Evolutionary conservation across 768 basidiomycete genomes (phyloP), one percentile per base, ranked within the genome.

Genomic region (Boletellus ananiceps): DNA sequence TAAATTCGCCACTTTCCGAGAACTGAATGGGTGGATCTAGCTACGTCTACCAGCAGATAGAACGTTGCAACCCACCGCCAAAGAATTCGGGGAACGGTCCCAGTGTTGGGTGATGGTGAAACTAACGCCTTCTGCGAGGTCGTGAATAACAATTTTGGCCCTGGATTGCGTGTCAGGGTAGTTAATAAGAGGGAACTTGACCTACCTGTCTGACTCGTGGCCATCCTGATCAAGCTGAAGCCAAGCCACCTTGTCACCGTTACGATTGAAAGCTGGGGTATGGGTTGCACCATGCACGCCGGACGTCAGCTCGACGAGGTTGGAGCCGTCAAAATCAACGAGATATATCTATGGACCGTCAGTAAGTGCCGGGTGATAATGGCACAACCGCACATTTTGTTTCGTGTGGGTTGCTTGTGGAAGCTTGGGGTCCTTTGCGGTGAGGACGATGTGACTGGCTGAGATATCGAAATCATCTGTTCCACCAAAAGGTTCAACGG

Each of bases 401-500:
- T 89, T 90, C 2, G 95, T 97, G 68, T 97, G 93, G 76, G 76
- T 83, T 0, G 93, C 87, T 37, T 79, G 75, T 12, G 82, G 81
- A 15, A 94, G 76, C 46, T 75, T 59, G 1, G 90, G 86, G 58
- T 95, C 89, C 62, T 94, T 93, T 45, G 92, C 75, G 5, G 91
- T 91, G 62, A 95, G 88, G 32, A 91, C 76, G 47, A 98, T 78
- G 49, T 84, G 75, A 11, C 74, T 73, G 2, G 71, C 63, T 5
- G 86, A 88, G 25, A 90, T 75, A 61, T 88, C 84, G 61, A 88
- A 89, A 70, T 93, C 85, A 52, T 86, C 83, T 1, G 80, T 77
- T 38, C 82, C 87, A n/a, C 91, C 92, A 56, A 93, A 92, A 7
- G 92, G 88, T 60, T 90, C 86, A 38, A 93, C 86, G 15, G 90